Evolutionary conservation across 805 yeast genomes (phyloP).

Genomic region (Metschnikowia drakensbergensis): DNA sequence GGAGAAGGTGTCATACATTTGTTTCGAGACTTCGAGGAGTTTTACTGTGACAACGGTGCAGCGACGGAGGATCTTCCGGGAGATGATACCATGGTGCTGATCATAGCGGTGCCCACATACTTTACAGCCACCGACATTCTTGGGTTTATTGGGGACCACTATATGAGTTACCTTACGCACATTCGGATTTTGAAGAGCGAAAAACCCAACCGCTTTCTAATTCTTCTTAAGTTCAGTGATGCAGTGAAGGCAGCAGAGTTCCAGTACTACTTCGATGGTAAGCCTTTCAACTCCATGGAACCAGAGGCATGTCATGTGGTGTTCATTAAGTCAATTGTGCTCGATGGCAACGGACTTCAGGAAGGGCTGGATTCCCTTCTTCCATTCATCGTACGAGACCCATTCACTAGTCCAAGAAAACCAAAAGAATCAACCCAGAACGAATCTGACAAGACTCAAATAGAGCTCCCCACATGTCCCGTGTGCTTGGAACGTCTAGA

Average conservation of each 20-base stretch:
- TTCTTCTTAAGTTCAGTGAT: slow-evolving; percentile 67
- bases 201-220: slow-evolving; percentile 67
- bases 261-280: slow-evolving; percentile 64
- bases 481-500: slow-evolving; percentile 91
- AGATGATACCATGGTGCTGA: slow-evolving; percentile 68
- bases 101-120: slow-evolving; percentile 83
- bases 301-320: slow-evolving; percentile 82
- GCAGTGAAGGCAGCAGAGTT: slow-evolving; percentile 57
- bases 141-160: slow-evolving; percentile 71
- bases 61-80: slow-evolving; percentile 25
- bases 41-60: slow-evolving; percentile 4
- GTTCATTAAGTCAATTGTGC: slow-evolving; percentile 56
- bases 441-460: slow-evolving; percentile 12
- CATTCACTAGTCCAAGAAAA: slow-evolving; percentile 48
- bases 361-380: slow-evolving; percentile 30
- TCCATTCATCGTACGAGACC: slow-evolving; percentile 70
- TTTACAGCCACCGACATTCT: slow-evolving; percentile 80
- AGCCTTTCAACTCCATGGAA: slow-evolving; percentile 79
- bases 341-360: slow-evolving; percentile 23
- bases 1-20: slow-evolving; percentile 75
- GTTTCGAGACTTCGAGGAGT: slow-evolving; percentile 45
- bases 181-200: slow-evolving; percentile 67
- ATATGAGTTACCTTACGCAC: slow-evolving; percentile 57
- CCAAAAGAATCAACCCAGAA: slow-evolving; percentile 3
- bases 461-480: slow-evolving; percentile 87